Percentiles rank a stretch among this genome's conserved stretches.
phyloP scores from a whole-genome alignment of 1,284 basidiomycete genomes.

The Naganishia albida region DNA sequence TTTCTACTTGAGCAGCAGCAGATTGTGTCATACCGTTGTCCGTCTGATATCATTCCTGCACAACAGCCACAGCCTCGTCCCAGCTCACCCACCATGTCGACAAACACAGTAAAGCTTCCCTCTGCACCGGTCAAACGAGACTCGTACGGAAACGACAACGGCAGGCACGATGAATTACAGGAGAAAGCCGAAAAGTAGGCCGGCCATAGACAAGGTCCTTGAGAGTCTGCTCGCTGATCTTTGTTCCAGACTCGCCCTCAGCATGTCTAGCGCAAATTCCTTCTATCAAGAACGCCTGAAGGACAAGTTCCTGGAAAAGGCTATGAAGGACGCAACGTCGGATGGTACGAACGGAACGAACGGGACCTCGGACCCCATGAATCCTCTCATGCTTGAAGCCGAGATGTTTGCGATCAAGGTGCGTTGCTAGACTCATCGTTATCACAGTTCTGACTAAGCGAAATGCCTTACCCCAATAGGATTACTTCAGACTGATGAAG shows the following conservation, averaged over 20 bases:
- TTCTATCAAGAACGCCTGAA: conserved; percentile 32
- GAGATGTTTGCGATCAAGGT: conserved; percentile 50
- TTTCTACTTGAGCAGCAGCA: too few species aligned
- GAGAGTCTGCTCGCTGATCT: background rate
- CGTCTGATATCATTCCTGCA: too few species aligned
- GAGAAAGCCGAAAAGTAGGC: conserved; percentile 24
- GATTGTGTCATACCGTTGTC: background rate
- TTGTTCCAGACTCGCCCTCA: background rate
- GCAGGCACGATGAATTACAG: conserved; percentile 23
- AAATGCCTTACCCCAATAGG: conserved; percentile 53
- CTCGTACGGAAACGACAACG: conserved; percentile 26
- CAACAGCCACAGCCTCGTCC: too few species aligned
- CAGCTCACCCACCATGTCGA: conserved; percentile 9
- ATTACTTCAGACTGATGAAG: conserved; percentile 77
- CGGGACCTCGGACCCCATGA: conserved; percentile 41
- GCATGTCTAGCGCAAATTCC: conserved; percentile 14
- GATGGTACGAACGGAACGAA: conserved; percentile 29
- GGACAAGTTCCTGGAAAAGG: conserved; percentile 35
- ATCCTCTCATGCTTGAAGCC: conserved; percentile 45
- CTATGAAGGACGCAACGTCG: conserved; percentile 34
- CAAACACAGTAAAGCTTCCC: background rate
- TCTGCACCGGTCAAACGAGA: conserved; percentile 16
- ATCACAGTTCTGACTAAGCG: background rate
- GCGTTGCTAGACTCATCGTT: conserved; percentile 4
- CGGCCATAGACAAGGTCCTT: background rate